Evolutionary conservation across 129 eudicot genomes (phyloP).

Genomic region (Chrysanthemum makinoi): DNA sequence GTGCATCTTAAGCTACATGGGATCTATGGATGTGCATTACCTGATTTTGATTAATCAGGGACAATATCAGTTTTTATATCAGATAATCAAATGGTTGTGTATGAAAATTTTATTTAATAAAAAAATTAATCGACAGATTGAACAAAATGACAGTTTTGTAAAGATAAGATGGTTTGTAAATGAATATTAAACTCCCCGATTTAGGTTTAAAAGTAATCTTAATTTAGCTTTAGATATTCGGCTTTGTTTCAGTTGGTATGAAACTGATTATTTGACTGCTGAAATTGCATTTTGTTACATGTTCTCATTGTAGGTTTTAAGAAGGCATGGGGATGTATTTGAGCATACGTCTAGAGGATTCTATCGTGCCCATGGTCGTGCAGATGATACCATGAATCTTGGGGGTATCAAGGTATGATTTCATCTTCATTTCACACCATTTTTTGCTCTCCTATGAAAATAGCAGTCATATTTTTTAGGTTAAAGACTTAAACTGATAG

Average conservation of each 20-base stretch:
- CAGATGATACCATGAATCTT: constrained; percentile 99
- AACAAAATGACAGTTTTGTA: no score
- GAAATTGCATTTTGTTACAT: neutral
- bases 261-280: neutral
- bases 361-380: constrained; percentile 95
- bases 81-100: no score
- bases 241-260: no score
- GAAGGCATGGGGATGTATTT: constrained; percentile 95
- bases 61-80: no score
- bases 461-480: neutral
- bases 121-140: no score
- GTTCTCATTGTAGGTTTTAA: constrained; percentile 47
- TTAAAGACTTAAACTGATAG: neutral
- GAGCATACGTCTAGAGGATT: constrained; percentile 75
- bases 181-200: no score
- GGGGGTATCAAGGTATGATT: constrained; percentile 87
- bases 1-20: neutral
- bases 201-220: no score
- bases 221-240: no score
- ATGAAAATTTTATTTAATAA: no score
- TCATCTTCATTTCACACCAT: neutral
- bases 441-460: neutral
- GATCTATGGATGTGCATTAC: neutral
- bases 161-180: no score
- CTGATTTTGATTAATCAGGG: no score